Conservation (phyloP, 768 basidiomycete species). For the Russula compacta region DNA sequence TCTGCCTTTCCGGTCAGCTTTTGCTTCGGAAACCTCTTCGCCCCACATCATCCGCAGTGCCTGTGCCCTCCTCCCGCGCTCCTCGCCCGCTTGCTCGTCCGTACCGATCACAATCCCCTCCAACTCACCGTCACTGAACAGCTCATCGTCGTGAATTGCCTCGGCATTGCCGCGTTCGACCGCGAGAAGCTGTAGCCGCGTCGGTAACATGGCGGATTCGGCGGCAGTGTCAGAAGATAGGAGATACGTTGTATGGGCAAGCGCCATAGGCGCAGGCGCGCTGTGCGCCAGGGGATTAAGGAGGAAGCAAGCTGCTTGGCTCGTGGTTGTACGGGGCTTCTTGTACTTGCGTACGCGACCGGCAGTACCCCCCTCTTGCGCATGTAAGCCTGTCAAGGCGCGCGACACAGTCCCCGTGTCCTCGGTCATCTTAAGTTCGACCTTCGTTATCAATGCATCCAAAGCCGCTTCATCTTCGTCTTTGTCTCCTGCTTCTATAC, state of each 20-base stretch:
- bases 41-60: slow-evolving; percentile 14
- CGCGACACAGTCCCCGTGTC: neutral
- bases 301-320: slow-evolving; percentile 45
- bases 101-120: slow-evolving; percentile 48
- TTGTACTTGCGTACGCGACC: slow-evolving; percentile 25
- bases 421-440: neutral
- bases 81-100: slow-evolving; percentile 21
- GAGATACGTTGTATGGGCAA: slow-evolving; percentile 38
- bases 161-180: slow-evolving; percentile 48
- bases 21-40: slow-evolving; percentile 5
- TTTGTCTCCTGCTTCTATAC: slow-evolving; percentile 8
- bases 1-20: slow-evolving; percentile 14
- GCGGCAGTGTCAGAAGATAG: slow-evolving; percentile 36
- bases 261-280: neutral
- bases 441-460: neutral
- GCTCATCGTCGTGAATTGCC: slow-evolving; percentile 56
- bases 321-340: slow-evolving; percentile 28
- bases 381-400: neutral
- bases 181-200: slow-evolving; percentile 58
- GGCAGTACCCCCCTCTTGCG: neutral
- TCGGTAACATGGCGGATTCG: slow-evolving; percentile 32
- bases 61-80: slow-evolving; percentile 16
- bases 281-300: slow-evolving; percentile 53
- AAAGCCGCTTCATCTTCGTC: neutral
- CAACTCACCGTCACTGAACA: slow-evolving; percentile 61